These are phyloP conservation scores for Magnusiomyces fungicola DNA, from an alignment of 1,139 yeast genomes.

Conservation along the genomic window DNA sequence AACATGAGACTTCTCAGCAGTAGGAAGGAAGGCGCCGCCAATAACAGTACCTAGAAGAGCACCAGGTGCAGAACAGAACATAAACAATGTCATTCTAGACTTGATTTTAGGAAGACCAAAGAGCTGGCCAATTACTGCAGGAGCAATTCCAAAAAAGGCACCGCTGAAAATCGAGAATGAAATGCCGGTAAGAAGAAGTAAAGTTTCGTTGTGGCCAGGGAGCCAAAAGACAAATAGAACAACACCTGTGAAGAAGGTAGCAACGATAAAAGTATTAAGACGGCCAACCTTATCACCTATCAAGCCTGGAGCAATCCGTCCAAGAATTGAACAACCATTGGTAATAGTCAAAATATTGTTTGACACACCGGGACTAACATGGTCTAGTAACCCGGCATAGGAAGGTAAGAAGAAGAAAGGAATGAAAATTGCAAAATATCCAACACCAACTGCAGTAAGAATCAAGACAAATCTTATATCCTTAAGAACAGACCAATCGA, in stretches of 20 bases:
- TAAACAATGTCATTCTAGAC: slow-evolving; percentile 50
- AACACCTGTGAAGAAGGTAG: slow-evolving; percentile 23
- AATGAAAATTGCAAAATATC: slow-evolving; percentile 35
- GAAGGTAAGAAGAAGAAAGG: slow-evolving; percentile 29
- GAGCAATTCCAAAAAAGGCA: slow-evolving; percentile 34
- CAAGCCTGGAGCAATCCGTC: slow-evolving; percentile 44
- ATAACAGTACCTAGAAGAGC: slow-evolving; percentile 44
- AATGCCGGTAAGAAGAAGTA: slow-evolving; percentile 21
- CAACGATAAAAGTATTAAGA: slow-evolving; percentile 37
- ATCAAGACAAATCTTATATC: slow-evolving; percentile 18
- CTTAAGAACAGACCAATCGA: slow-evolving; percentile 20
- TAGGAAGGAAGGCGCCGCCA: slow-evolving; percentile 38
- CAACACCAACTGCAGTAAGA: slow-evolving; percentile 22
- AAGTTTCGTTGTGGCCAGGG: slow-evolving; percentile 19
- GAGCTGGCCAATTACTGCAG: slow-evolving; percentile 42
- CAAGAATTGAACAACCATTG: slow-evolving; percentile 43
- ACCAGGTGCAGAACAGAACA: slow-evolving; percentile 45
- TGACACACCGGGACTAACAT: slow-evolving; percentile 23
- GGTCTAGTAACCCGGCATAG: slow-evolving; percentile 4
- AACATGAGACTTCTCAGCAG: not conserved
- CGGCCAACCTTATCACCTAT: slow-evolving; percentile 43
- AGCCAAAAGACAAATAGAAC: slow-evolving; percentile 26
- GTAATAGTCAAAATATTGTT: slow-evolving; percentile 39
- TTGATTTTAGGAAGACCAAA: slow-evolving; percentile 37
- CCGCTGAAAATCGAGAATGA: slow-evolving; percentile 44